Evolutionary conservation across 1,284 basidiomycete species (phyloP), one percentile per base, ranked within the genome.

Genomic region (Ceratobasidium theobromae): DNA sequence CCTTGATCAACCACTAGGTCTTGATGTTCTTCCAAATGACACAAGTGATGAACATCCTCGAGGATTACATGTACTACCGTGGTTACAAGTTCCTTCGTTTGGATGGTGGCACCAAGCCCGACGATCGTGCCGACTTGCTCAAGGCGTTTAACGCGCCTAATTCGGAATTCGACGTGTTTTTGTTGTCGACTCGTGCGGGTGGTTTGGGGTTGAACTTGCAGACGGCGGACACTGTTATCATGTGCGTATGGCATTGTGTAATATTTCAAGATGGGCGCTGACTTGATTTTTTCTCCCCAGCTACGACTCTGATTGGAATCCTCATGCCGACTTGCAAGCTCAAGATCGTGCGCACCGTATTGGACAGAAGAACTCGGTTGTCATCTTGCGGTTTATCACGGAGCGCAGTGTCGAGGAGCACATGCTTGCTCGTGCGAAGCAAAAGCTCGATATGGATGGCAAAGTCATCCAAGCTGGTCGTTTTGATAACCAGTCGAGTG

Each of bases 11-110:
- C 35, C 35, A 38, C 35, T 67, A 91, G 88, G 95, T 98, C 30
- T 86, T 99, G 69, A 98, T 99, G 75, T 98, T 98, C 86, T 98
- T 98, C 88, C 96, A 99, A 78, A 98, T 98, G 96, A 98, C 96
- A 6, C 87, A 95, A 73, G 95, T 98, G 75, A 98, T 99, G 96
- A 95, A 98, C 72, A 98, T 99, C 76, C 96, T 99, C 86, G 95
- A 97, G 75, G 97, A 99, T 76, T 99, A 98, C 76, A 80, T 98
- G 75, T 91, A 92, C 74, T 91, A 89, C 82, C 88, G 91, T 79
- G 85, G 86, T 18, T 95, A 88, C 84, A 90, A 93, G 75, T 92
- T 95, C 77, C 87, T 98, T 58, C 93, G 97, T 72, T 82, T 99
- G 25, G 97, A 99, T 77, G 97, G 97, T 82, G 90, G 92, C 14